Evolutionary conservation across 2,329 filamentous ascomycete species (phyloP).

Genomic region (Teratosphaeria viscida): DNA sequence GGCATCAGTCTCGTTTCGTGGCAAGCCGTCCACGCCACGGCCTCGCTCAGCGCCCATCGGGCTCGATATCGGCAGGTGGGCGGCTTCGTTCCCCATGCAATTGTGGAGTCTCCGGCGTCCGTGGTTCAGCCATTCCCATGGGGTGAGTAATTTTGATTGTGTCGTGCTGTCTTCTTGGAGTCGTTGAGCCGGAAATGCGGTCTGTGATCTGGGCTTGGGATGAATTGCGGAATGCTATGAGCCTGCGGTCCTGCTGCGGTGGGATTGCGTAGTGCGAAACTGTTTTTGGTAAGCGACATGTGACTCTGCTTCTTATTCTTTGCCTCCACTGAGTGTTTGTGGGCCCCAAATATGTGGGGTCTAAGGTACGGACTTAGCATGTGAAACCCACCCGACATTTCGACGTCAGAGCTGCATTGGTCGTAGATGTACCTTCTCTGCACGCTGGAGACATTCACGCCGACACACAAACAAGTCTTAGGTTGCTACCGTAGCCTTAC

Average conservation of each 20-base stretch:
- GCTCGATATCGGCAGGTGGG: background rate
- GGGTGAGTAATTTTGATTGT: background rate
- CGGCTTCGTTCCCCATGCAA: background rate
- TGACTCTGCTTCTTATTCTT: background rate
- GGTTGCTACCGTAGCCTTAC: background rate
- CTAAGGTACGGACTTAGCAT: background rate
- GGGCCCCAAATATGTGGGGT: background rate
- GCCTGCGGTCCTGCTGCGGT: background rate
- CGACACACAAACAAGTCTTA: background rate
- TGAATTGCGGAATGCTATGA: background rate
- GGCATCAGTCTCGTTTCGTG: background rate
- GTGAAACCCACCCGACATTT: background rate
- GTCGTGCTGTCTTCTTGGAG: background rate
- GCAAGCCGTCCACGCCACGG: background rate
- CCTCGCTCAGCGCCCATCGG: background rate
- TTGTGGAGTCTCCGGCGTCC: background rate
- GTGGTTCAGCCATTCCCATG: background rate
- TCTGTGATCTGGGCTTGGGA: background rate
- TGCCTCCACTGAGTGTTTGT: background rate
- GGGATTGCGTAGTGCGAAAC: background rate
- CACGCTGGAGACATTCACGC: background rate
- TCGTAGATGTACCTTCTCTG: background rate
- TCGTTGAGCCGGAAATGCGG: background rate
- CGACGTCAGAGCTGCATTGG: background rate
- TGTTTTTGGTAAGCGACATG: background rate